phyloP scores from a whole-genome alignment of 78 protist species.

The Dictyostelium discoideum region dicty_2.7 NC_007088.5:5755001-5755500 shows the following conservation, averaged over 20 bases:
- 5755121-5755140: conserved; percentile 49
- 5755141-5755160: conserved; percentile 10
- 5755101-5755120: conserved; percentile 38
- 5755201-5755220: conserved; percentile 65
- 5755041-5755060: conserved; percentile 18
- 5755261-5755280: conserved; percentile 3
- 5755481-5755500: conserved; percentile 36
- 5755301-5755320: conserved; percentile 2
- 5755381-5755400: conserved; percentile 20
- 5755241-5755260: conserved; percentile 15
- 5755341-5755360: conserved; percentile 59
- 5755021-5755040: conserved; percentile 36
- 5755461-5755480: conserved; percentile 46
- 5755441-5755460: neutral
- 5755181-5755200: conserved; percentile 41
- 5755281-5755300: neutral
- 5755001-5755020: neutral
- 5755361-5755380: neutral
- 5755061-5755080: conserved; percentile 53
- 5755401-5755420: neutral
- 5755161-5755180: conserved; percentile 58
- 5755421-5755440: conserved; percentile 19
- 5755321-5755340: neutral
- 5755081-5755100: conserved; percentile 49
- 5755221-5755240: conserved; percentile 6